phyloP scores from a whole-genome alignment of 1,139 yeast species.

The Kurtzmaniella quercitrusa region DNA sequence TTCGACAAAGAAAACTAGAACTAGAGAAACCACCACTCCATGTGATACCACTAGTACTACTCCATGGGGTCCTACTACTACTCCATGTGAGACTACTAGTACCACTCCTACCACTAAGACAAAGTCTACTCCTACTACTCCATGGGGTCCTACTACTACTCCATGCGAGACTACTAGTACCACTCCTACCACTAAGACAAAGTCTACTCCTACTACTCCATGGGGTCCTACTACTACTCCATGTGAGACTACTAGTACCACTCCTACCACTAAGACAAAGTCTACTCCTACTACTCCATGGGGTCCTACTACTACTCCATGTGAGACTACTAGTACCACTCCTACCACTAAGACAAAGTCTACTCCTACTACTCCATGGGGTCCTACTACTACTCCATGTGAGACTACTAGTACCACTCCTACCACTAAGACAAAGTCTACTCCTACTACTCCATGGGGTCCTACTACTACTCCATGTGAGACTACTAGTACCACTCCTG shows the following conservation, averaged over 20 bases:
- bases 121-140: constrained; percentile 1
- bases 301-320: constrained; percentile 4
- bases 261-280: constrained; percentile 7
- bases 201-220: constrained; percentile 5
- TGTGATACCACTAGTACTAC: constrained; percentile 4
- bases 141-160: background rate
- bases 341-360: constrained; percentile 1
- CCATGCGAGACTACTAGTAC: constrained; percentile 2
- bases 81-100: background rate
- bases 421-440: background rate
- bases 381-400: constrained; percentile 1
- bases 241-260: background rate
- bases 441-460: background rate
- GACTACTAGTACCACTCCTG: constrained; percentile 2
- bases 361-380: constrained; percentile 4
- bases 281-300: constrained; percentile 3
- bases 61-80: background rate
- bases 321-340: background rate
- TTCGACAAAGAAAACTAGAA: constrained; percentile 5
- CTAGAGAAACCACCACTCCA: constrained; percentile 1
- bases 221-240: constrained; percentile 5
- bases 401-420: constrained; percentile 3
- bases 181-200: constrained; percentile 3
- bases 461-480: constrained; percentile 1
- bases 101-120: constrained; percentile 1